A percentile compares a stretch with the other conserved stretches of the same genome.
Evolutionary conservation across 2,329 filamentous ascomycete genomes (phyloP).

Genomic region (Dactylonectria macrodidyma): DNA sequence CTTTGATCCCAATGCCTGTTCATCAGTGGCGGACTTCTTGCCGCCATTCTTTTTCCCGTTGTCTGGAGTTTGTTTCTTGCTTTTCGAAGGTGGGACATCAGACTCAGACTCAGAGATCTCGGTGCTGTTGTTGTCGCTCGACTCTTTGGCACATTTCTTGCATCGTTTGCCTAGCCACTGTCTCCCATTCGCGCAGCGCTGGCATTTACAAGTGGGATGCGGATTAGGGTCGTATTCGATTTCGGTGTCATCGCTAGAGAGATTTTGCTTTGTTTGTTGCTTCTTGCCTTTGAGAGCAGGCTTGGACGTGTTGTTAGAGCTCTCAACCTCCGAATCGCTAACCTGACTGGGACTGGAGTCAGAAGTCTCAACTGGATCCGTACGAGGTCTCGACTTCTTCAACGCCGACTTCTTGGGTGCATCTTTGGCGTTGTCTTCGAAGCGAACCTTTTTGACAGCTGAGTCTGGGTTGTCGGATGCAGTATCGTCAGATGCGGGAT

Average conservation of each 20-base stretch:
- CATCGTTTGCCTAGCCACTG: slow-evolving; percentile 41
- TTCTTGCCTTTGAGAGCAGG: slow-evolving; percentile 34
- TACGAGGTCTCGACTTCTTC: slow-evolving; percentile 40
- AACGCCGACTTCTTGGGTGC: slow-evolving; percentile 44
- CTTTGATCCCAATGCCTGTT: slow-evolving; percentile 39
- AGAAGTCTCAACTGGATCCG: slow-evolving; percentile 43
- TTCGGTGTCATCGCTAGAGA: slow-evolving; percentile 39
- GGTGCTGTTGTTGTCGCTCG: slow-evolving; percentile 18
- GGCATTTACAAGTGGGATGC: slow-evolving; percentile 51
- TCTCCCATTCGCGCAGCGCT: slow-evolving; percentile 43
- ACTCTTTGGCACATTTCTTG: slow-evolving; percentile 37
- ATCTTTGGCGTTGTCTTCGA: slow-evolving; percentile 51
- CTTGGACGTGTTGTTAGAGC: slow-evolving; percentile 31
- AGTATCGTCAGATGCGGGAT: neutral
- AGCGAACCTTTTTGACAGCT: slow-evolving; percentile 61
- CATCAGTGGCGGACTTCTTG: slow-evolving; percentile 45
- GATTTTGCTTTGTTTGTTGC: slow-evolving; percentile 35
- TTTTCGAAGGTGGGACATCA: slow-evolving; percentile 33
- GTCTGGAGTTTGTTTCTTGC: slow-evolving; percentile 38
- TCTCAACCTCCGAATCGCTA: slow-evolving; percentile 38
- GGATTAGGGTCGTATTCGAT: slow-evolving; percentile 52
- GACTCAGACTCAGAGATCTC: slow-evolving; percentile 42
- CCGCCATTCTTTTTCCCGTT: slow-evolving; percentile 40
- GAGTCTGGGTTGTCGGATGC: slow-evolving; percentile 18
- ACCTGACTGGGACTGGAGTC: slow-evolving; percentile 36